These are phyloP conservation scores for Cephaloascus albidus DNA, from an alignment of 805 yeast species.

Conservation along the genomic window DNA sequence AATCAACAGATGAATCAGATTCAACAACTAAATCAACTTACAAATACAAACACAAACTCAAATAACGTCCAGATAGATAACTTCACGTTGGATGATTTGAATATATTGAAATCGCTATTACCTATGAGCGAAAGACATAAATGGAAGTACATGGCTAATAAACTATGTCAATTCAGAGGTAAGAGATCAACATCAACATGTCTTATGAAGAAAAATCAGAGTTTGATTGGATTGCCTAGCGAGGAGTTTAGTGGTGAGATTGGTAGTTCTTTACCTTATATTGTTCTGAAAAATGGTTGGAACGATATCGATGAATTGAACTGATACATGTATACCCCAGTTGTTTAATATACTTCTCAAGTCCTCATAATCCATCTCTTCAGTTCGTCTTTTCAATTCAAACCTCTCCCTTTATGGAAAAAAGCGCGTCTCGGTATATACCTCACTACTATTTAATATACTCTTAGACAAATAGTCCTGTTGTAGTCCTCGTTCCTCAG, in stretches of 20 bases:
- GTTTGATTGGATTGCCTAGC: constrained; percentile 45
- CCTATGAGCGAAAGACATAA: constrained; percentile 46
- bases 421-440: too few species aligned
- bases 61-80: neutral
- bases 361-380: too few species aligned
- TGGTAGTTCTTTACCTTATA: constrained; percentile 46
- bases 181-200: constrained; percentile 42
- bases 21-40: too few species aligned
- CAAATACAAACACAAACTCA: too few species aligned
- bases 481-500: too few species aligned
- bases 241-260: constrained; percentile 31
- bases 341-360: too few species aligned
- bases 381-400: too few species aligned
- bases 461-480: too few species aligned
- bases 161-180: constrained; percentile 11
- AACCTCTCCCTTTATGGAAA: too few species aligned
- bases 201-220: constrained; percentile 45
- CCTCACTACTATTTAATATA: too few species aligned
- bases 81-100: constrained; percentile 35
- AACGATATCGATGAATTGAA: constrained; percentile 15
- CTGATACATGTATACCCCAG: constrained; percentile 5
- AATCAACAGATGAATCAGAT: too few species aligned
- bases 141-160: constrained; percentile 48
- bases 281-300: constrained; percentile 39
- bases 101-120: constrained; percentile 35